Percentiles rank a stretch among this genome's conserved stretches.
Conservation (phyloP, 495 filamentous ascomycete genomes). For the Penicillium silybi region DNA sequence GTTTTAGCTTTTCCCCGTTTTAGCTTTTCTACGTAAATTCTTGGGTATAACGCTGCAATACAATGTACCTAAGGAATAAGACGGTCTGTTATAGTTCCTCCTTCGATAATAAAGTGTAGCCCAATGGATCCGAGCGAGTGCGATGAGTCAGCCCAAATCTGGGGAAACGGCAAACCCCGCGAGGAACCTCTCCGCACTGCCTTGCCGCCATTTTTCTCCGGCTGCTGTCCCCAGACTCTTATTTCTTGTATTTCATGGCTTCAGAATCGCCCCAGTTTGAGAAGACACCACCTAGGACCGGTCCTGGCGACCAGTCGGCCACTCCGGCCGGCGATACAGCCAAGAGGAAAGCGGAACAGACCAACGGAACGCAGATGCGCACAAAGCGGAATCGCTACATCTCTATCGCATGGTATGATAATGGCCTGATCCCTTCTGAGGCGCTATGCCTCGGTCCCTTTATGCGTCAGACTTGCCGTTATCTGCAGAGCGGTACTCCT, state of each 20-base stretch:
- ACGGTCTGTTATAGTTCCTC: not conserved
- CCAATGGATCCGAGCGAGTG: conserved; percentile 8
- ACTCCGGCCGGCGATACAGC: conserved; percentile 26
- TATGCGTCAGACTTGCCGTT: not conserved
- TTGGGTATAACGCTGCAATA: not conserved
- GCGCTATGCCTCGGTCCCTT: not conserved
- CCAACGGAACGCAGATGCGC: conserved; percentile 46
- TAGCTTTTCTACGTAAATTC: not conserved
- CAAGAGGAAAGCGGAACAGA: conserved; percentile 49
- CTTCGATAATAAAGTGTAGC: not conserved
- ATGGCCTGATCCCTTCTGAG: conserved; percentile 16
- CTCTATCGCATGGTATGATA: conserved; percentile 79
- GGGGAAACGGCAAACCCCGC: conserved; percentile 42
- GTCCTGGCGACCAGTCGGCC: conserved; percentile 21
- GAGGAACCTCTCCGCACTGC: conserved; percentile 45
- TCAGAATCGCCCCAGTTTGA: conserved; percentile 39
- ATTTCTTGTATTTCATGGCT: conserved; percentile 24
- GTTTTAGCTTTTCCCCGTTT: no score
- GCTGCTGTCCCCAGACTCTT: conserved; percentile 6
- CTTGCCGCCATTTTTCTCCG: conserved; percentile 15
- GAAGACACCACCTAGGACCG: conserved; percentile 19
- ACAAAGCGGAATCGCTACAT: conserved; percentile 72
- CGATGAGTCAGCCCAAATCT: conserved; percentile 27
- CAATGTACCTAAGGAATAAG: no score
- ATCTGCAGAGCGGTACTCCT: not conserved